Conservation (phyloP, 2,329 filamentous ascomycete species). For the Dactylellina haptotyla region DNA sequence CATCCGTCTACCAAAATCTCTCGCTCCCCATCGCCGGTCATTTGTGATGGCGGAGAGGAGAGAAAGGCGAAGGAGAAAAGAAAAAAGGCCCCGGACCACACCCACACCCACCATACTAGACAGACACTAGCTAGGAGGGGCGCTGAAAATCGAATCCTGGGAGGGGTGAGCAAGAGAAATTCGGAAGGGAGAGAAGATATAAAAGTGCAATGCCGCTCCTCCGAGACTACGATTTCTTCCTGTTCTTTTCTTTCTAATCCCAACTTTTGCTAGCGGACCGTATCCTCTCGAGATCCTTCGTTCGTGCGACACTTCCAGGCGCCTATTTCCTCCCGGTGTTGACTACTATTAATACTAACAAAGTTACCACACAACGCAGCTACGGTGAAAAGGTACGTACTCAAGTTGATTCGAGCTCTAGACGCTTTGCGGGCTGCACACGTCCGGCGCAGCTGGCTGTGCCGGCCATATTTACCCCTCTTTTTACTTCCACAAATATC, state of each 20-base stretch:
- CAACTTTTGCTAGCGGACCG: slow-evolving; percentile 32
- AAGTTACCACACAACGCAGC: slow-evolving; percentile 25
- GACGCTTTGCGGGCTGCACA: slow-evolving; percentile 9
- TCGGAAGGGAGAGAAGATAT: slow-evolving; percentile 26
- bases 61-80: neutral
- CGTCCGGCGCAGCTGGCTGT: neutral
- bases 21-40: slow-evolving; percentile 37
- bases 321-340: slow-evolving; percentile 12
- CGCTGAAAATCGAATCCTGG: slow-evolving; percentile 25
- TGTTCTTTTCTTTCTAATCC: slow-evolving; percentile 9
- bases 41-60: slow-evolving; percentile 44
- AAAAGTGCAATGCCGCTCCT: slow-evolving; percentile 54
- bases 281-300: slow-evolving; percentile 11
- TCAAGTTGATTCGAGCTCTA: neutral
- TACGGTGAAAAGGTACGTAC: slow-evolving; percentile 37
- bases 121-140: too few species aligned
- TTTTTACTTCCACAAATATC: slow-evolving; percentile 1
- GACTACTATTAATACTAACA: slow-evolving; percentile 12
- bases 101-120: too few species aligned
- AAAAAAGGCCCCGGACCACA: slow-evolving; percentile 27
- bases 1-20: slow-evolving; percentile 10
- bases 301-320: slow-evolving; percentile 15
- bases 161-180: neutral
- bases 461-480: slow-evolving; percentile 1
- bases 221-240: slow-evolving; percentile 2